Evolutionary conservation across 2,329 filamentous ascomycete genomes (phyloP).

Genomic region (Fonsecaea multimorphosa): DNA sequence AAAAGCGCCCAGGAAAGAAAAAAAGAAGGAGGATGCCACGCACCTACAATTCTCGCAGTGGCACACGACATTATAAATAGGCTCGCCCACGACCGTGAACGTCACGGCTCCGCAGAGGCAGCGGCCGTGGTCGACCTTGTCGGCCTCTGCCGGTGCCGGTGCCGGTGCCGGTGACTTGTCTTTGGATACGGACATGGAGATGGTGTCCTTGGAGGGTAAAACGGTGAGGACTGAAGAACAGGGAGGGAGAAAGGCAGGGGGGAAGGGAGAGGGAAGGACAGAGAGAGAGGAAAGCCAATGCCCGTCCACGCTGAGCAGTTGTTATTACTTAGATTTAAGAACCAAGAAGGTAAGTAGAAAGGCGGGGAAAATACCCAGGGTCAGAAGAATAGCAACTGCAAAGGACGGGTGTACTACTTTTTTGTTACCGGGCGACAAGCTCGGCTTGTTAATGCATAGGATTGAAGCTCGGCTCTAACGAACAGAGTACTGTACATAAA

Average conservation of each 20-base stretch:
- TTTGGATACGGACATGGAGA: neutral
- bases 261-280: neutral
- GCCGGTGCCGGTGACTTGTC: slow-evolving; percentile 3
- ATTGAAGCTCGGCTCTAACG: neutral
- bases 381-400: neutral
- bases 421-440: neutral
- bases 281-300: no score
- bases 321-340: neutral
- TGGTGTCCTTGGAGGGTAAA: neutral
- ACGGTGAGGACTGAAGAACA: neutral
- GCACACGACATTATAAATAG: slow-evolving; percentile 34
- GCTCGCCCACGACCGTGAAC: slow-evolving; percentile 29
- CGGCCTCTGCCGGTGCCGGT: no score
- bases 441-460: neutral
- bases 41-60: slow-evolving; percentile 35
- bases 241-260: neutral
- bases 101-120: slow-evolving; percentile 33
- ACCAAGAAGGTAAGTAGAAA: neutral
- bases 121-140: slow-evolving; percentile 22
- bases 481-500: neutral
- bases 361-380: no score
- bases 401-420: neutral
- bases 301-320: neutral
- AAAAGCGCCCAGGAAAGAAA: neutral
- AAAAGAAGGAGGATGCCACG: neutral